Percentiles rank a stretch among this genome's conserved stretches.
These are phyloP conservation scores for Thermomucor indicae-seudaticae DNA, from an alignment of 371 early-diverging fungal species.

Conservation along the genomic window DNA sequence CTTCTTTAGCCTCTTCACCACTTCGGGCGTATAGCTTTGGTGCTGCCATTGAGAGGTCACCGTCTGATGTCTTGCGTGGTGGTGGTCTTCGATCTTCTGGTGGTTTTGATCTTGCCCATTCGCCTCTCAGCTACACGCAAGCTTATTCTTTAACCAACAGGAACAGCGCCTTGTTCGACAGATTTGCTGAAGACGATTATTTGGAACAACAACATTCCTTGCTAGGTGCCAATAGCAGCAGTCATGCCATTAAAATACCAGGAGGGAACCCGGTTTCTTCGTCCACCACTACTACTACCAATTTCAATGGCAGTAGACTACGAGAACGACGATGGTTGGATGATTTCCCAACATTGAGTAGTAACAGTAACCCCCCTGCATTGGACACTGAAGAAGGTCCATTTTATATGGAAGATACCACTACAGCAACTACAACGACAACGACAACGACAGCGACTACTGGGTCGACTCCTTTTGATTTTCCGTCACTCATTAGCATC, in stretches of 20 bases:
- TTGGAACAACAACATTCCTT: constrained; percentile 4
- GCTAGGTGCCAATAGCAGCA: not conserved
- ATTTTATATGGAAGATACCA: constrained; percentile 38
- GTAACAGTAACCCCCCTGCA: constrained; percentile 29
- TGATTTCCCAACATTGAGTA: too few species aligned
- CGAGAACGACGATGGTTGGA: constrained; percentile 10
- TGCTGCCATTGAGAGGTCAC: constrained; percentile 10
- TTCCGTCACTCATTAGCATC: constrained; percentile 16
- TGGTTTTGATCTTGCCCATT: constrained; percentile 5
- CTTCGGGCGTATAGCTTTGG: constrained; percentile 5
- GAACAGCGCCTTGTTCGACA: not conserved
- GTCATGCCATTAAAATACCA: constrained; percentile 18
- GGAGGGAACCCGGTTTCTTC: constrained; percentile 3
- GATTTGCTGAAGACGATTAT: constrained; percentile 1
- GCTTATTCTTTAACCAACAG: not conserved
- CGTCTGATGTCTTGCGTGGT: constrained; percentile 11
- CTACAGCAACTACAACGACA: constrained; percentile 3
- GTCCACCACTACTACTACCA: too few species aligned
- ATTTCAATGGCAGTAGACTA: too few species aligned
- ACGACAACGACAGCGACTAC: constrained; percentile 1
- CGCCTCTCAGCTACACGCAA: constrained; percentile 5
- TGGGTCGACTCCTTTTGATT: constrained; percentile 18
- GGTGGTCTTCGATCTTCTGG: not conserved
- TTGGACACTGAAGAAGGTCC: constrained; percentile 38
- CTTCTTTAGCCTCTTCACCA: too few species aligned